These are phyloP conservation scores for Nakazawaea molendinolei DNA, from an alignment of 805 yeast species.

Conservation along the genomic window DNA sequence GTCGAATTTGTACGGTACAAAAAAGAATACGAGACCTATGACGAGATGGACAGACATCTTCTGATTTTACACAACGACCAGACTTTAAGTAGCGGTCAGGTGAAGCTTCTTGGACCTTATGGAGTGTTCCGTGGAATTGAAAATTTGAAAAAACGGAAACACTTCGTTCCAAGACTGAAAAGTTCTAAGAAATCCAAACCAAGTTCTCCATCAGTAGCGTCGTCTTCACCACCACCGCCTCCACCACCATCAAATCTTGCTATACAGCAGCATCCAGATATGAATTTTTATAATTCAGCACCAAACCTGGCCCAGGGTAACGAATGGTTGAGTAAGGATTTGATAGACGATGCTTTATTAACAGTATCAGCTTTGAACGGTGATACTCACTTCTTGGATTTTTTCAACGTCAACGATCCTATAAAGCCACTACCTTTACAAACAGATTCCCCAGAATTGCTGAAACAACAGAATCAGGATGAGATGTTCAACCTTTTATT, in stretches of 20 bases:
- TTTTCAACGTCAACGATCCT: constrained; percentile 28
- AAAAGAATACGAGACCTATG: constrained; percentile 58
- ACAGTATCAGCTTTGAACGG: constrained; percentile 69
- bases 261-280: constrained; percentile 1
- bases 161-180: constrained; percentile 13
- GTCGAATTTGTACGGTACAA: constrained; percentile 70
- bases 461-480: constrained; percentile 25
- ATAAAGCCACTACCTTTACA: constrained; percentile 11
- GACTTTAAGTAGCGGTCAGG: constrained; percentile 33
- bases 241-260: constrained; percentile 3
- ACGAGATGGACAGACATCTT: constrained; percentile 73
- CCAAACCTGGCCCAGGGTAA: constrained; percentile 33
- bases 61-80: constrained; percentile 44
- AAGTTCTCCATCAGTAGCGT: background rate
- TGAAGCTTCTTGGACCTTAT: constrained; percentile 68
- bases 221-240: constrained; percentile 1
- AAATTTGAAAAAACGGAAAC: constrained; percentile 13
- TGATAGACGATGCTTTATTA: constrained; percentile 63
- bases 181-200: background rate
- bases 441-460: background rate
- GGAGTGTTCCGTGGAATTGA: constrained; percentile 62
- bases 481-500: constrained; percentile 47
- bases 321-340: constrained; percentile 66
- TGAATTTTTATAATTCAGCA: constrained; percentile 5
- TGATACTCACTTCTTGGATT: constrained; percentile 51